Percentiles rank a stretch among this genome's conserved stretches.
Conservation (phyloP, 176 grass and related monocot genomes). For the sorghum (Sorghum bicolor) region Sorghum_bicolor_NCBIv3 NC_012871.2:66676501-66677000, state of each 20-base stretch:
- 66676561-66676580: not conserved
- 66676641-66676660: not conserved
- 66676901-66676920: not conserved
- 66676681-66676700: not conserved
- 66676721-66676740: not conserved
- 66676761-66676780: not conserved
- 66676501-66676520: not conserved
- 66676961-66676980: not conserved
- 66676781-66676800: constrained; percentile 18
- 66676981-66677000: not conserved
- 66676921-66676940: constrained; percentile 1
- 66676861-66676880: not conserved
- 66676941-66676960: not conserved
- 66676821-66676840: not conserved
- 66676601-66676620: not conserved
- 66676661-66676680: not conserved
- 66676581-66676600: not conserved
- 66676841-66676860: not conserved
- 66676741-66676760: constrained; percentile 3
- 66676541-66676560: no score
- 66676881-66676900: not conserved
- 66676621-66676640: not conserved
- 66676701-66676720: not conserved
- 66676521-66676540: not conserved
- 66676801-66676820: not conserved